phyloP scores from a whole-genome alignment of 2,329 filamentous ascomycete species.

The Diaporthe humulicola region DNA sequence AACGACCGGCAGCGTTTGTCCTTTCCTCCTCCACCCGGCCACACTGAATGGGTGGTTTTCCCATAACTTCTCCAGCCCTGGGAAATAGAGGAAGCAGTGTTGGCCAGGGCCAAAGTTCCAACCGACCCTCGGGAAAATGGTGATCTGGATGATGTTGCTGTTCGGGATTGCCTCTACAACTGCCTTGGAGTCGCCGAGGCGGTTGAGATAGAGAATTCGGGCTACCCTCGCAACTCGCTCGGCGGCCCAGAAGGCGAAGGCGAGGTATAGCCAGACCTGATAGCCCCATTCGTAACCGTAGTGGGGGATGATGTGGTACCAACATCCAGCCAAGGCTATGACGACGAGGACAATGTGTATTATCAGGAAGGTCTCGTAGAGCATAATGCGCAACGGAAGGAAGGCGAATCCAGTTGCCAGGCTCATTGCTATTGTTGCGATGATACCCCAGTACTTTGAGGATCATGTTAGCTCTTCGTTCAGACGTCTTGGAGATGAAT shows the following conservation, averaged over 20 bases:
- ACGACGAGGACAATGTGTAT: slow-evolving; percentile 66
- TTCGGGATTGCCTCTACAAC: slow-evolving; percentile 34
- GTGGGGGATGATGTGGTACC: slow-evolving; percentile 22
- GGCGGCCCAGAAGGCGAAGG: slow-evolving; percentile 57
- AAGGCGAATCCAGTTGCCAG: slow-evolving; percentile 61
- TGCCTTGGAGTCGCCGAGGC: slow-evolving; percentile 7
- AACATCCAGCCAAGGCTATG: slow-evolving; percentile 56
- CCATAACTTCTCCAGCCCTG: slow-evolving; percentile 50
- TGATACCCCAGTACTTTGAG: background rate
- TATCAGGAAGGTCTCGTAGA: slow-evolving; percentile 66
- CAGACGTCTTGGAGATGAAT: rapidly evolving
- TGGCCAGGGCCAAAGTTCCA: slow-evolving; percentile 4
- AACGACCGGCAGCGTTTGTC: background rate
- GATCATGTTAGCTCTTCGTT: background rate
- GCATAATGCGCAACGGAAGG: slow-evolving; percentile 45
- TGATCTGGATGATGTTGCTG: slow-evolving; percentile 58
- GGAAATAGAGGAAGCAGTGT: slow-evolving; percentile 47
- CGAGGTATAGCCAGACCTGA: slow-evolving; percentile 20
- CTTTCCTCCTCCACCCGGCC: slow-evolving; percentile 43
- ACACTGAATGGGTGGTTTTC: slow-evolving; percentile 66
- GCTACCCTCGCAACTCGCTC: slow-evolving; percentile 54
- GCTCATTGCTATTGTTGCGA: slow-evolving; percentile 61
- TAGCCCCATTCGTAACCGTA: slow-evolving; percentile 20
- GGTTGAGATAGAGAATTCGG: background rate
- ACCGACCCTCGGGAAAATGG: slow-evolving; percentile 42